Base-by-base conservation (phyloP, 495 filamentous ascomycete species). In the Daldinia childiae region DNA sequence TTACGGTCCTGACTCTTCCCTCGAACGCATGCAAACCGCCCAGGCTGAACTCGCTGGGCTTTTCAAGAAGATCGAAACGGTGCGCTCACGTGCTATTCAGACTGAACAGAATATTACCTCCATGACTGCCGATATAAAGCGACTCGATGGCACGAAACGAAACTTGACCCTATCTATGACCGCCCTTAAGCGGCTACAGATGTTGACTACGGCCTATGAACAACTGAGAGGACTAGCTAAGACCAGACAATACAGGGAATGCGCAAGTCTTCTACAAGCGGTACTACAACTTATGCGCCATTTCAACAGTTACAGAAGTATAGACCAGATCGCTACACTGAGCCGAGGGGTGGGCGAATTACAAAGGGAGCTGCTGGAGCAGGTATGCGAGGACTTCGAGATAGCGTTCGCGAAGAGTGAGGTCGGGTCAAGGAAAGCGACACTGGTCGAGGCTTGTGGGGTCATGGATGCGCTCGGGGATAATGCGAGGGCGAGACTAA, bases 81-180 rank as follows among this genome's bases (percentile, higher is more conserved):
- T 99, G 27, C 91, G 96, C 67, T 91, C 90, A 77, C 88, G 95
- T 66, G 95, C 95, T 21, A 86, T 93, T 72, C 89, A 93, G 84
- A 97, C 95, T 11, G 96, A 99, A 81, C 91, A 93, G 74, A 89
- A 93, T 45, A 99, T 99, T 78, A 97, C 95, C 63, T 93, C 94
- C 66, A 99, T 99, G 95, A 99, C 95, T 52, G 95, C 95, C 62
- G 96, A 99, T 76, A 99, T 99, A 80, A 99, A 99, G 81, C 90
- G 95, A 73, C 85, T 99, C 66, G 95, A 99, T 80, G 91, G 91
- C 79, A 97, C 95, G 50, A 99, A 99, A 83, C 90, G 90, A 78
- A 98, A 98, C 80, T 86, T 99, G 21, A 98, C 96, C 12, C 86
- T 95, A 50, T 97, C 94, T 41, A 99, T 99, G 95, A 99, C 95